Conservation (phyloP, 1,284 basidiomycete species). For the Cryptococcus maquisensis region DNA sequence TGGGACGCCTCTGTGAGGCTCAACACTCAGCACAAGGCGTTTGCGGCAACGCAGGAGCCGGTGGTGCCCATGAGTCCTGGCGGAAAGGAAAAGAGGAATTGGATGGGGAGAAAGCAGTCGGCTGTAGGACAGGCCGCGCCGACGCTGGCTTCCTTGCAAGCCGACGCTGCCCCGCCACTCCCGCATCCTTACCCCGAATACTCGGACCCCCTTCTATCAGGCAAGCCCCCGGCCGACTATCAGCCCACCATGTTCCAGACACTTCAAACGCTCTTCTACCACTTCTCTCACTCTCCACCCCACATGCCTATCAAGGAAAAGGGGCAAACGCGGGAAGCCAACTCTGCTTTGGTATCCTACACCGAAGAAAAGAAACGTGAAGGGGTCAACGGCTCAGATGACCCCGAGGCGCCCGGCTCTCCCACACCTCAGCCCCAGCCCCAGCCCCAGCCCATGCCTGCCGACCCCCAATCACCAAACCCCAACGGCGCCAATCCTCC, state of each 20-base stretch:
- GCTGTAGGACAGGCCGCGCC: conserved; percentile 1
- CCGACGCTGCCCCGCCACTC: conserved; percentile 1
- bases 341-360: conserved; percentile 6
- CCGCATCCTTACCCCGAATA: conserved; percentile 1
- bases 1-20: conserved; percentile 14
- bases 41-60: background rate
- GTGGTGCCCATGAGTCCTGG: conserved; percentile 9
- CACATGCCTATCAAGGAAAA: conserved; percentile 43
- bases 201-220: background rate
- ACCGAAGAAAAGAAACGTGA: background rate
- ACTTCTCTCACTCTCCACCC: conserved; percentile 55
- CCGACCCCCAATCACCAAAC: background rate
- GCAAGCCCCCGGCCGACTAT: conserved; percentile 50
- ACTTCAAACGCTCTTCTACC: conserved; percentile 79
- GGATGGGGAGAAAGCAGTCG: conserved; percentile 18
- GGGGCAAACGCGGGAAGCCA: conserved; percentile 17
- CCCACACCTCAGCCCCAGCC: background rate
- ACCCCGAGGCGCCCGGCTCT: background rate
- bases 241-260: conserved; percentile 75
- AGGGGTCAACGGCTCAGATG: background rate
- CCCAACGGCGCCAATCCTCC: too few relatives aligned
- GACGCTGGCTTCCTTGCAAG: conserved; percentile 9
- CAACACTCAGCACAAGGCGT: background rate
- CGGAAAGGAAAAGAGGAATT: conserved; percentile 9
- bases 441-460: background rate